phyloP scores from a whole-genome alignment of 768 basidiomycete species.

The Sistotremastrum niveocremeum region DNA sequence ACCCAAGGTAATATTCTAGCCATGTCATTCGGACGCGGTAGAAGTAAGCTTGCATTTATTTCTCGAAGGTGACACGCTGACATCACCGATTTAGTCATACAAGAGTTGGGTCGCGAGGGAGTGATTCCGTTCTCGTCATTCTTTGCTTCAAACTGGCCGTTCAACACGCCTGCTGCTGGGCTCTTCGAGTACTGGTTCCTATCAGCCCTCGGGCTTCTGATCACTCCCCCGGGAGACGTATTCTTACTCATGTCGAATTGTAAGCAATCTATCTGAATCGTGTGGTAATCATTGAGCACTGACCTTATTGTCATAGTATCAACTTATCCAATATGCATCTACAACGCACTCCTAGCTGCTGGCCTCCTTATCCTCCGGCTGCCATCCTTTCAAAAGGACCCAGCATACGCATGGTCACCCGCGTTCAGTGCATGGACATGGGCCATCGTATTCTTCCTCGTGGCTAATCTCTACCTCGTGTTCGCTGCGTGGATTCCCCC shows the following conservation, averaged over 20 bases:
- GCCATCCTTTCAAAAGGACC: background rate
- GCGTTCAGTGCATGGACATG: slow-evolving; percentile 2
- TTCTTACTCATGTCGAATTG: slow-evolving; percentile 11
- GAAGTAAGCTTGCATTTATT: too few species aligned
- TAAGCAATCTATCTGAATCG: background rate
- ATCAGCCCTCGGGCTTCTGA: slow-evolving; percentile 9
- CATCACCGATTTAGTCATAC: slow-evolving; percentile 5
- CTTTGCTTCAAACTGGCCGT: slow-evolving; percentile 13
- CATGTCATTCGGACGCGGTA: slow-evolving; percentile 55
- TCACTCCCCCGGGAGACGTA: slow-evolving; percentile 12
- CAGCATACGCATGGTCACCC: slow-evolving; percentile 2
- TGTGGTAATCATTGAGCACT: background rate
- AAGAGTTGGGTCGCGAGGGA: slow-evolving; percentile 15
- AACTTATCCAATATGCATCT: slow-evolving; percentile 12
- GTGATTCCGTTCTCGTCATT: slow-evolving; percentile 13
- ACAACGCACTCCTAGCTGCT: slow-evolving; percentile 11
- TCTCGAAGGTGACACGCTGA: too few species aligned
- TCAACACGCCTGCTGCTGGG: slow-evolving; percentile 15
- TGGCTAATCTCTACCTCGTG: slow-evolving; percentile 14
- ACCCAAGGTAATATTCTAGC: slow-evolving; percentile 52
- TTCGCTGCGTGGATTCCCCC: slow-evolving; percentile 12
- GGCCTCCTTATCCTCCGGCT: slow-evolving; percentile 8
- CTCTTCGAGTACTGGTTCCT: slow-evolving; percentile 10
- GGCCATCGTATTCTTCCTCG: slow-evolving; percentile 11
- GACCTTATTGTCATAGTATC: slow-evolving; percentile 3